A percentile compares a stretch with the other conserved stretches of the same genome.
These are phyloP conservation scores for Tilletia indica DNA, from an alignment of 1,284 basidiomycete species.

Conservation along the genomic window DNA sequence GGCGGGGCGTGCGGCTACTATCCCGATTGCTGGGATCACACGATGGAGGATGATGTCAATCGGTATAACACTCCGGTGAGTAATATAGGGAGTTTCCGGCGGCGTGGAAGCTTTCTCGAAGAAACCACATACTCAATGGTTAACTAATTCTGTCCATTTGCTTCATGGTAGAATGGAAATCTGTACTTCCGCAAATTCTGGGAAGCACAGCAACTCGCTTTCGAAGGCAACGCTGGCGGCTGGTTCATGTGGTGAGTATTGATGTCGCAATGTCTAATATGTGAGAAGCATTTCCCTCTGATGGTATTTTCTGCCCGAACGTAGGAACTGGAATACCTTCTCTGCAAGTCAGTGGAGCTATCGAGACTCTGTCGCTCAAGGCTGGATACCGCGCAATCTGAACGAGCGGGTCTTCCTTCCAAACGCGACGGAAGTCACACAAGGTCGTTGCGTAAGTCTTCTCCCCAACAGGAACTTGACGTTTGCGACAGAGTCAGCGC, in stretches of 20 bases:
- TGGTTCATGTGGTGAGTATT: slow-evolving; percentile 10
- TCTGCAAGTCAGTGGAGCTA: slow-evolving; percentile 21
- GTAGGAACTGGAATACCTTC: slow-evolving; percentile 26
- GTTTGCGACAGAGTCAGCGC: neutral
- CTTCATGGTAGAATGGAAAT: neutral
- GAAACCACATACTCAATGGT: neutral
- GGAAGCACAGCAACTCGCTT: neutral
- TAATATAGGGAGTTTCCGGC: neutral
- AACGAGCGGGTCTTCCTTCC: slow-evolving; percentile 10
- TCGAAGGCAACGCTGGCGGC: neutral
- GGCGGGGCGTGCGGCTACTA: neutral
- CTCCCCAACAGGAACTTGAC: neutral
- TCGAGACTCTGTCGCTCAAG: slow-evolving; percentile 21
- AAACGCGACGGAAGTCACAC: neutral
- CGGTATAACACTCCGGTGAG: neutral
- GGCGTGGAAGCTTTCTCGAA: neutral
- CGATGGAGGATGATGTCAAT: neutral
- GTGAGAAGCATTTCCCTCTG: neutral
- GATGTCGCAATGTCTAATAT: neutral
- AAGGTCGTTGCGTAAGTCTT: neutral
- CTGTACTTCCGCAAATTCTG: neutral
- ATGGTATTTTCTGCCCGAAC: neutral
- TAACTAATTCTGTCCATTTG: neutral
- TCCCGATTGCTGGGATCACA: neutral
- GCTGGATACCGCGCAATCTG: slow-evolving; percentile 27